Conservation (phyloP, 108 stramenopile genomes). For the Aureococcus anophagefferens region DNA sequence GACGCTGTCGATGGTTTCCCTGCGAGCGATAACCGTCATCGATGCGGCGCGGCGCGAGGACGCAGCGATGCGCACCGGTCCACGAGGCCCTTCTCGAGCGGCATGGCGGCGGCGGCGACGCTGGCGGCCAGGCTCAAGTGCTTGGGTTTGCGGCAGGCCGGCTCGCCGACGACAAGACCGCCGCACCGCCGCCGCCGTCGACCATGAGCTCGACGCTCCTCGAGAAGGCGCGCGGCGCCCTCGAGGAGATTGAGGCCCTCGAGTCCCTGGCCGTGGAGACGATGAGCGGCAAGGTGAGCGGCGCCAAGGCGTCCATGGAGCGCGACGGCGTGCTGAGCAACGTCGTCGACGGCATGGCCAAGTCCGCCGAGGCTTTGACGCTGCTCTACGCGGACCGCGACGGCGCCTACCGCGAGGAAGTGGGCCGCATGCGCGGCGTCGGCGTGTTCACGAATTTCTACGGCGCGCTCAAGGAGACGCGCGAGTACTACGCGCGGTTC, state of each 20-base stretch:
- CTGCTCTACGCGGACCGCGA: not conserved
- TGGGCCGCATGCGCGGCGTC: not conserved
- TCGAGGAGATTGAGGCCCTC: not conserved
- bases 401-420: not conserved
- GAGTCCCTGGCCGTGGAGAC: not conserved
- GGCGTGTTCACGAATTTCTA: constrained; percentile 39
- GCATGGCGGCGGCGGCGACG: too few relatives aligned
- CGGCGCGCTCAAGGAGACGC: constrained; percentile 47
- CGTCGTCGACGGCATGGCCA: too few relatives aligned
- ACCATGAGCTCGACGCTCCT: not conserved
- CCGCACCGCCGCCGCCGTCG: too few relatives aligned
- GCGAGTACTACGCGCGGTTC: constrained; percentile 51
- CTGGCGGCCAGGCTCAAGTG: too few relatives aligned
- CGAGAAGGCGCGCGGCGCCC: not conserved
- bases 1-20: not conserved
- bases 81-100: too few relatives aligned
- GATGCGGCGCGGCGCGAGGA: too few relatives aligned
- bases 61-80: too few relatives aligned
- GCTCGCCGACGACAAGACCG: too few relatives aligned
- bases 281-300: not conserved
- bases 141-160: too few relatives aligned
- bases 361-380: too few relatives aligned
- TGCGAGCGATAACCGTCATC: too few relatives aligned
- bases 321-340: not conserved
- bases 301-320: not conserved